These are phyloP conservation scores for Oemleria cerasiformis DNA, from an alignment of 306 rosid species.

Conservation along the genomic window DNA sequence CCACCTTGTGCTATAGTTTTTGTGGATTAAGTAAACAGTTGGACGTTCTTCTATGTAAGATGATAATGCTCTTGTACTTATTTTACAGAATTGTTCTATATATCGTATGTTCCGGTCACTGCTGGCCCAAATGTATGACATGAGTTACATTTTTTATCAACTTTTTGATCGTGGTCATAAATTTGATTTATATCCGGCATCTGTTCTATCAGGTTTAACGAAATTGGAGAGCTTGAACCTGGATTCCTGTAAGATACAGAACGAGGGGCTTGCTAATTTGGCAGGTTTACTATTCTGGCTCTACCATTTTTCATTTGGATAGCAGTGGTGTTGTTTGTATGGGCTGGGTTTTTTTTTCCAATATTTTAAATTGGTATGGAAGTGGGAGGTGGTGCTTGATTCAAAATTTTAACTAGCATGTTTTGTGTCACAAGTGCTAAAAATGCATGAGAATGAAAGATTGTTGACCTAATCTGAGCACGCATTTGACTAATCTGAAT, in stretches of 20 bases:
- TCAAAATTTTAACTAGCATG: not conserved
- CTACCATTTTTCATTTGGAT: not conserved
- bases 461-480: not conserved
- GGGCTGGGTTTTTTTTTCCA: not conserved
- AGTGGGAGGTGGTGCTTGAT: not conserved
- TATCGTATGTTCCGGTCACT: not conserved
- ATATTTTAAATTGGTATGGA: constrained; percentile 1
- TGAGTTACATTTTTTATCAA: not conserved
- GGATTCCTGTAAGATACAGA: constrained; percentile 66
- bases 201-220: constrained; percentile 47
- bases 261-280: constrained; percentile 57
- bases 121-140: not conserved
- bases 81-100: not conserved
- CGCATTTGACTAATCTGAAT: not conserved
- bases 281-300: constrained; percentile 37
- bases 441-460: not conserved
- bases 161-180: not conserved
- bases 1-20: not conserved
- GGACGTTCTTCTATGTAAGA: not conserved
- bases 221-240: constrained; percentile 63
- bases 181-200: not conserved
- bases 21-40: not conserved
- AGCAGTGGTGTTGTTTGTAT: not conserved
- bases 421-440: not conserved
- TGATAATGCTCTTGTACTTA: not conserved